Base-by-base conservation (phyloP, 768 basidiomycete genomes). In the Lactarius pseudohatsudake region DNA sequence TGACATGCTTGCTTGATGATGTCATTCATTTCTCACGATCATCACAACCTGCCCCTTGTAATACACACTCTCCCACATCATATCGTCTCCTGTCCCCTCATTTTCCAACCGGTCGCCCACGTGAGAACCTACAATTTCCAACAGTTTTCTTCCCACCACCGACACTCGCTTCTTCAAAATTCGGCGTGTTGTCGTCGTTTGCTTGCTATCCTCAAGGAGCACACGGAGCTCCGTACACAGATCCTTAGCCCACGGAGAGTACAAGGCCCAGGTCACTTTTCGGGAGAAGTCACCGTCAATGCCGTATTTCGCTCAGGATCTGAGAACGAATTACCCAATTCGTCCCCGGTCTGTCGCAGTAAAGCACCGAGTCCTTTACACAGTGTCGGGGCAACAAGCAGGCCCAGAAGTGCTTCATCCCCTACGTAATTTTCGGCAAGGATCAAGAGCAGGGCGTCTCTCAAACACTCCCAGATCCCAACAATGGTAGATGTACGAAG, bases 391-490 rank as follows among this genome's bases (percentile, higher is more conserved):
- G 79, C 79, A 11, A 82, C 75, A 34, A 86, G 69, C 55, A 87
- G 69, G 11, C 83, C 83, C 30, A 88, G 75, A 2, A 82, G 76
- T 65, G 83, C 83, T 34, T 85, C 80, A 41, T 83, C 81, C 32
- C 74, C 79, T n/a, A 74, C 40, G 63, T 81, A 80, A 50, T 82
- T 75, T 30, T 75, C 77, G n/a, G 79, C 76, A 38, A 85, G 71
- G 41, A 86, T 81, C 43, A 84, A 74, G 7, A 86, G 69, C 7
- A 86, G 71, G 1, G 78, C 74, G 61, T 85, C 83, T 34, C 82
- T 75, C 60, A 91, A 72, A 71, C 82, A 79, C 55, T 83, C 77
- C 82, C 85, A 86, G 55, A 81, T 79, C 71, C 88, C 87, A 11
- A 80, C 76, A 64, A 76, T 76, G 45, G 75, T 73, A 36, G 86